Evolutionary conservation across 2,329 filamentous ascomycete species (phyloP).

Genomic region (Apiospora phragmitis): DNA sequence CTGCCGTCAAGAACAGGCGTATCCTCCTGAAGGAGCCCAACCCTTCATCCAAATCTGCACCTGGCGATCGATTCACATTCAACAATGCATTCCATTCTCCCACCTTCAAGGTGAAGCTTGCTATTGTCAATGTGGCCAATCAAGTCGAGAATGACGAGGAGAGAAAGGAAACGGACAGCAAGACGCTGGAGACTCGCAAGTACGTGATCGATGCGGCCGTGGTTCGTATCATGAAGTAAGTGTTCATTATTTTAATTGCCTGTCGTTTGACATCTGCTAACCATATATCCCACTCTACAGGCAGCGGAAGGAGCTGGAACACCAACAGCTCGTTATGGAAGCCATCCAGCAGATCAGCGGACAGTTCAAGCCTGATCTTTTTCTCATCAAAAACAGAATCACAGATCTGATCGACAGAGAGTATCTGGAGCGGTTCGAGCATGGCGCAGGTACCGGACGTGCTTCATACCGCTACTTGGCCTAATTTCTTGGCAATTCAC

Average conservation of each 20-base stretch:
- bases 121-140: constrained; percentile 77
- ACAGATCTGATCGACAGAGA: constrained; percentile 76
- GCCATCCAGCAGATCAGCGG: constrained; percentile 67
- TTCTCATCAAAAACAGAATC: constrained; percentile 79
- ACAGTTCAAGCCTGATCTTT: constrained; percentile 75
- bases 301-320: constrained; percentile 70
- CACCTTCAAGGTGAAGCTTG: constrained; percentile 84
- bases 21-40: constrained; percentile 80
- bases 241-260: constrained; percentile 22
- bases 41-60: constrained; percentile 70
- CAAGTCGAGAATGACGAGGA: constrained; percentile 78
- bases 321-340: constrained; percentile 70
- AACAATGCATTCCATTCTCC: constrained; percentile 82
- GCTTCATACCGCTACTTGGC: constrained; percentile 73
- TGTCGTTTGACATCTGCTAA: constrained; percentile 28
- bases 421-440: constrained; percentile 75
- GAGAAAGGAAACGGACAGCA: constrained; percentile 70
- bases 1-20: constrained; percentile 74
- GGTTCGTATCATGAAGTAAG: constrained; percentile 84
- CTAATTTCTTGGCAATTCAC: constrained; percentile 36
- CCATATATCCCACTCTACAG: constrained; percentile 40
- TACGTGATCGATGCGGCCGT: constrained; percentile 76
- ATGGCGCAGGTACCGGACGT: constrained; percentile 56
- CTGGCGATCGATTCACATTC: constrained; percentile 77
- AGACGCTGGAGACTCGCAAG: constrained; percentile 70